Base-by-base conservation (phyloP, 768 basidiomycete species). In the Podaxis pistillaris region DNA sequence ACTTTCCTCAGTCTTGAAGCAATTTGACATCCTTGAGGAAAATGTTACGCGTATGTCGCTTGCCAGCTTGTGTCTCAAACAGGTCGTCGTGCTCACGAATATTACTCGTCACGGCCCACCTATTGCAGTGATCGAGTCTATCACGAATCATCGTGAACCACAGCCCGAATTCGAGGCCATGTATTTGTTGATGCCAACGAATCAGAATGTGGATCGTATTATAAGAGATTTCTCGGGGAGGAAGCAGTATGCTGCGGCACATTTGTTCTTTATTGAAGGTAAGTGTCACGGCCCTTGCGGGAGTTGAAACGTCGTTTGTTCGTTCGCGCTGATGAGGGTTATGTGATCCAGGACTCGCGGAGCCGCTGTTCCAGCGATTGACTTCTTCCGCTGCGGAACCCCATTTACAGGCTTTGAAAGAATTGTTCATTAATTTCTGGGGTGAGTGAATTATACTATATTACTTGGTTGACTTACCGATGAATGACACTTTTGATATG, bases 241-340 rank as follows among this genome's bases (percentile, higher is more conserved):
- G 13, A 79, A 81, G 67, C 86, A 89, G 67, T 98, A 98, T 72
- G 87, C 87, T 17, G 89, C 78, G 0, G 96, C 91, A 0, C 93
- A 98, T 73, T 73, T 98, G 61, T 96, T 95, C 83, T 99, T 98
- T 73, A 81, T 96, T 63, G 96, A 98, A 70, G 91, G 96, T 79
- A 64, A 53, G 73, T 69, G 17, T 56, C 37, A 38, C 7, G 15
- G 15, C 24, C 24, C 15, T 58, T 44, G 49, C 40, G 24, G 19
- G 12, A 33, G 24, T n/a, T 36, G 13, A 19, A 4, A 49, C 19
- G 57, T 64, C 52, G 22, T 15, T 46, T 17, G 7, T 46, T 8
- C 44, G 44, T 46, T 17, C n/a, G 9, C 3, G 44, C 44, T 46
- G 44, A 46, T 46, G 33, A 46, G 7, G 50, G 57, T 22, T 57